A percentile compares a stretch with the other conserved stretches of the same genome.
These are phyloP conservation scores for Tephrocybe sp. DNA, from an alignment of 768 basidiomycete genomes.

Conservation along the genomic window DNA sequence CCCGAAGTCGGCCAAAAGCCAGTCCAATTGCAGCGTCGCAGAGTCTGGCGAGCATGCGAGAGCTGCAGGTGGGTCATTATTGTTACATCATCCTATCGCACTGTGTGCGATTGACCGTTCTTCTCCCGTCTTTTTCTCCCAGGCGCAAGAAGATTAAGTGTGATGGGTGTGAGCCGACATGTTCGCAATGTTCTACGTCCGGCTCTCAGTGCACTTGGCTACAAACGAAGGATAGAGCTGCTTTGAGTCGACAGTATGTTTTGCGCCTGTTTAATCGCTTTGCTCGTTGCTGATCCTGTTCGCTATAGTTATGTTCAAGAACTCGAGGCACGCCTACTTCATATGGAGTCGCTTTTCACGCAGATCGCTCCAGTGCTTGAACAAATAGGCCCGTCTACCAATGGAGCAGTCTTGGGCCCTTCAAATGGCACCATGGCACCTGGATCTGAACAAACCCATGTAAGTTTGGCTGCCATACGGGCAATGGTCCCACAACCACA, in stretches of 20 bases:
- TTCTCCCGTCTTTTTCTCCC: conserved; percentile 18
- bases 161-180: conserved; percentile 85
- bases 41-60: conserved; percentile 91
- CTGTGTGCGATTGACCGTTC: conserved; percentile 3
- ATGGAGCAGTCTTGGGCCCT: conserved; percentile 34
- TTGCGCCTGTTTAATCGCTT: background rate
- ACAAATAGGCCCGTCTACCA: conserved; percentile 60
- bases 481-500: conserved; percentile 32
- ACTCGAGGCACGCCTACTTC: conserved; percentile 81
- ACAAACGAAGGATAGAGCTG: conserved; percentile 89
- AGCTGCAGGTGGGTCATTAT: conserved; percentile 67
- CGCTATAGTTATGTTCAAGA: conserved; percentile 81
- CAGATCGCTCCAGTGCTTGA: conserved; percentile 81
- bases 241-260: conserved; percentile 84
- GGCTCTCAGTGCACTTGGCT: conserved; percentile 85
- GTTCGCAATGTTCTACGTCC: conserved; percentile 76
- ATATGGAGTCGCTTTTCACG: conserved; percentile 85
- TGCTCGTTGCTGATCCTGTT: conserved; percentile 9
- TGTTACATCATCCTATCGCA: conserved; percentile 18
- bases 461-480: conserved; percentile 35
- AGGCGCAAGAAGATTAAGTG: conserved; percentile 95
- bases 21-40: conserved; percentile 71
- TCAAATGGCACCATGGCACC: conserved; percentile 28
- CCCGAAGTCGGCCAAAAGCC: conserved; percentile 66
- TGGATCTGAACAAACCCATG: conserved; percentile 36